These are phyloP conservation scores for Picochlorum costavermella DNA, from an alignment of 139 green algal species.

Conservation along the genomic window DNA sequence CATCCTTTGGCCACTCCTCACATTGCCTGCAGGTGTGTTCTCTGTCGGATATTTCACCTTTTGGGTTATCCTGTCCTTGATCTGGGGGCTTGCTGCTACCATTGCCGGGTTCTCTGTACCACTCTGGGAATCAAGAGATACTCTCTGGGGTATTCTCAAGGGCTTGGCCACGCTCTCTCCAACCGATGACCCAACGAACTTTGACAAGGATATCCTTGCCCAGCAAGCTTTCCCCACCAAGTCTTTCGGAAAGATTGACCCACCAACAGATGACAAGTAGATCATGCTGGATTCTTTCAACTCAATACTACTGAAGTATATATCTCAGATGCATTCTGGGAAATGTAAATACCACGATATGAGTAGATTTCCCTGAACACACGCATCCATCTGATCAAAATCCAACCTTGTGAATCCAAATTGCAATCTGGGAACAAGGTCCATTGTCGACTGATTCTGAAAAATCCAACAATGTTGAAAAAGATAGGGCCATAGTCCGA, in stretches of 20 bases:
- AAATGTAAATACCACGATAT: too few relatives aligned
- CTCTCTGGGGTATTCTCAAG: slow-evolving; percentile 12
- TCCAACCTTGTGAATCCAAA: too few relatives aligned
- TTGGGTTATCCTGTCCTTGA: slow-evolving; percentile 62
- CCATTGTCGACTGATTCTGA: too few relatives aligned
- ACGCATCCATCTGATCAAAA: too few relatives aligned
- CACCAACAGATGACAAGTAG: too few relatives aligned
- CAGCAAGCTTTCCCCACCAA: not conserved
- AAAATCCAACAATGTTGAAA: too few relatives aligned
- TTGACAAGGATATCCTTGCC: not conserved
- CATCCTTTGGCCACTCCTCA: slow-evolving; percentile 54
- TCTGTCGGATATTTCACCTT: slow-evolving; percentile 61
- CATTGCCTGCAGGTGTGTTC: slow-evolving; percentile 59
- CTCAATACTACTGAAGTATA: too few relatives aligned
- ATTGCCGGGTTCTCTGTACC: slow-evolving; percentile 31
- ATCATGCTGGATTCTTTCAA: too few relatives aligned
- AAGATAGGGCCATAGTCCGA: too few relatives aligned
- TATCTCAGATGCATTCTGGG: too few relatives aligned
- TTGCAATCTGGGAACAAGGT: too few relatives aligned
- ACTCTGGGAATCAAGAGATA: slow-evolving; percentile 36
- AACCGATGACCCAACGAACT: not conserved
- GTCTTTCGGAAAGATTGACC: not conserved
- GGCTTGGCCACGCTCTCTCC: slow-evolving; percentile 7
- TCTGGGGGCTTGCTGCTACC: slow-evolving; percentile 39
- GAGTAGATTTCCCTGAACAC: too few relatives aligned